Conservation (phyloP, 345 rosid species). For the Citrus reticulata region DNA sequence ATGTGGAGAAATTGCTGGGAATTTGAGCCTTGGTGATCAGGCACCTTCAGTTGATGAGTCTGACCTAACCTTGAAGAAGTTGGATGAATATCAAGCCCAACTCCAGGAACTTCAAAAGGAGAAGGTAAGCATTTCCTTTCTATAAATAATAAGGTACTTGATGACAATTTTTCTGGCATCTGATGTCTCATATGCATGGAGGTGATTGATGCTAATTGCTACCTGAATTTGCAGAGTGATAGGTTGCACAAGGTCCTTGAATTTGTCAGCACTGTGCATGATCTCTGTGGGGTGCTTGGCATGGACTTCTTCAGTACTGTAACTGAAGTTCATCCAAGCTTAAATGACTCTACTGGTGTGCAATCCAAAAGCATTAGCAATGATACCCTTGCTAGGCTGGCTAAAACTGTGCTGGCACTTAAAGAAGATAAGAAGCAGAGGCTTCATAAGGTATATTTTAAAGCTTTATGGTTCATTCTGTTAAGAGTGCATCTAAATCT, state of each 20-base stretch:
- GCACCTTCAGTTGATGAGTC: conserved; percentile 75
- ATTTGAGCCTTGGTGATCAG: conserved; percentile 37
- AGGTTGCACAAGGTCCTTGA: conserved; percentile 90
- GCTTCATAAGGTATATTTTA: conserved; percentile 58
- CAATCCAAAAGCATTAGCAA: conserved; percentile 93
- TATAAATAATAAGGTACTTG: not conserved
- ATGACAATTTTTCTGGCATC: not conserved
- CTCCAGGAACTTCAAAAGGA: conserved; percentile 93
- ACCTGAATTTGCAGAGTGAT: conserved; percentile 54
- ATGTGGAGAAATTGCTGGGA: conserved; percentile 83
- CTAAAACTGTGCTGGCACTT: conserved; percentile 69
- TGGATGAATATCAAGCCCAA: conserved; percentile 66
- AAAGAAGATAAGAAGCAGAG: conserved; percentile 88
- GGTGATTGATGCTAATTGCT: conserved; percentile 10
- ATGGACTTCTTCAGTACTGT: conserved; percentile 81
- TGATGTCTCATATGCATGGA: not conserved
- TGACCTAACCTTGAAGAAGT: conserved; percentile 75
- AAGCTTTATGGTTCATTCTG: not conserved
- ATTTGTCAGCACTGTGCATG: conserved; percentile 90
- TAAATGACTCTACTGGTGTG: conserved; percentile 58
- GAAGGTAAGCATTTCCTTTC: conserved; percentile 44
- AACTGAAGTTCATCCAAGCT: conserved; percentile 94
- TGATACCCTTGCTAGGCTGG: conserved; percentile 75
- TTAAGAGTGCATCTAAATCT: not conserved
- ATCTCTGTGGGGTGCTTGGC: conserved; percentile 85